These are phyloP conservation scores for Trametes pubescens DNA, from an alignment of 1,284 basidiomycete genomes.

Conservation along the genomic window DNA sequence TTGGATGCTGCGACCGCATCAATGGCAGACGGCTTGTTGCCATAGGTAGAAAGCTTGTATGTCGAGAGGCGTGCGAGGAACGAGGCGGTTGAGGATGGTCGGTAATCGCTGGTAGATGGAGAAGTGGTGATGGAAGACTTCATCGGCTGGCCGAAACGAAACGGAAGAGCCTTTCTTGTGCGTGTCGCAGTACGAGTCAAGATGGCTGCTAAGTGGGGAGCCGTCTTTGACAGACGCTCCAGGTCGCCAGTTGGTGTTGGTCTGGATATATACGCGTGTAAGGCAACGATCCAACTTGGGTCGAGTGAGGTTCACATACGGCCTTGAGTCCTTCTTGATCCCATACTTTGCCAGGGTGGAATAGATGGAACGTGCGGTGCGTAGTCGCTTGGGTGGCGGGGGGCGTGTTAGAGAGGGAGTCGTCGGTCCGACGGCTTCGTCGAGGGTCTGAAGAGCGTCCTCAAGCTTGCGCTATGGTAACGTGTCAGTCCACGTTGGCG, in stretches of 20 bases:
- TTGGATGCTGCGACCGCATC: constrained; percentile 80
- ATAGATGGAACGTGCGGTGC: constrained; percentile 68
- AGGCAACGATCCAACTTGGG: background rate
- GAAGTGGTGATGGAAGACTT: constrained; percentile 42
- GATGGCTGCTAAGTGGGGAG: constrained; percentile 74
- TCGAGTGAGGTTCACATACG: constrained; percentile 44
- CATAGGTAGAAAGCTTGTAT: constrained; percentile 79
- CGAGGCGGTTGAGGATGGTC: constrained; percentile 76
- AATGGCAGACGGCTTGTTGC: constrained; percentile 75
- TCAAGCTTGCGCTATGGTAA: constrained; percentile 70
- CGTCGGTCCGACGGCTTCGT: constrained; percentile 58
- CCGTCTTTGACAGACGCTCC: constrained; percentile 56
- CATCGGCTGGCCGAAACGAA: constrained; percentile 42
- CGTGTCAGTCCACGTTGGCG: constrained; percentile 32
- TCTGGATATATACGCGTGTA: constrained; percentile 26
- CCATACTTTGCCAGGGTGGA: constrained; percentile 80
- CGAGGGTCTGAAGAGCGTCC: constrained; percentile 72
- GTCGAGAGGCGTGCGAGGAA: constrained; percentile 77
- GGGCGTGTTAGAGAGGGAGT: constrained; percentile 48
- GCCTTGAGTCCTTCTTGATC: constrained; percentile 58
- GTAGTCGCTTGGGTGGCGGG: constrained; percentile 58
- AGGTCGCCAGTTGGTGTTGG: constrained; percentile 32
- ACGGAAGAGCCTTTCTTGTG: constrained; percentile 59
- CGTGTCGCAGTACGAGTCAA: constrained; percentile 66
- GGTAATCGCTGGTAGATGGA: constrained; percentile 64